Evolutionary conservation across 2,329 filamentous ascomycete species (phyloP).

Genomic region (Colletotrichum limetticola): DNA sequence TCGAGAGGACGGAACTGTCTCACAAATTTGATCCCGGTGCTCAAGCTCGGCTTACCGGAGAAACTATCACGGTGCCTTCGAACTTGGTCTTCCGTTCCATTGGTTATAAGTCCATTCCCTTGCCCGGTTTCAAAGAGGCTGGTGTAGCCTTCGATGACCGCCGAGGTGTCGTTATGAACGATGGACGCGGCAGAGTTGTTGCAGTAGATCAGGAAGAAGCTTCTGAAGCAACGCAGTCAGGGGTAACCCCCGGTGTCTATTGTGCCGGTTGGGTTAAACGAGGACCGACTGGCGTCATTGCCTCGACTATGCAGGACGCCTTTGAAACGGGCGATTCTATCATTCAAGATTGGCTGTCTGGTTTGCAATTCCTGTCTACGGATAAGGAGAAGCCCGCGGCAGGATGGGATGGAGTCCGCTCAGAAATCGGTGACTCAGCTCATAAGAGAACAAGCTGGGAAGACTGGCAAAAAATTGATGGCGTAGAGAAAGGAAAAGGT

Average conservation of each 20-base stretch:
- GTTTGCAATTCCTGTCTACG: conserved; percentile 50
- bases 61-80: conserved; percentile 67
- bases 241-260: conserved; percentile 77
- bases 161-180: conserved; percentile 84
- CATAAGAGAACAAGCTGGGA: conserved; percentile 77
- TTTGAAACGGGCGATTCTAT: conserved; percentile 90
- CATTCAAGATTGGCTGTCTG: conserved; percentile 75
- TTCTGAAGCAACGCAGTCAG: conserved; percentile 51
- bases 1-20: conserved; percentile 69
- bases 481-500: conserved; percentile 77
- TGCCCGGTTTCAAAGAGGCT: conserved; percentile 79
- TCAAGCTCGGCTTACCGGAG: conserved; percentile 59
- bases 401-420: conserved; percentile 83
- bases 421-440: conserved; percentile 66
- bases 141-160: conserved; percentile 81
- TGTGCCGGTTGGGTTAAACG: conserved; percentile 97
- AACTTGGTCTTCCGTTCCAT: conserved; percentile 91
- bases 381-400: conserved; percentile 32
- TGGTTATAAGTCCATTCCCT: conserved; percentile 85
- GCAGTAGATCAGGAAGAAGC: conserved; percentile 46
- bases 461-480: conserved; percentile 87
- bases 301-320: conserved; percentile 94
- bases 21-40: conserved; percentile 65
- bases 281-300: conserved; percentile 94
- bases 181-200: conserved; percentile 78